Evolutionary conservation across 805 yeast genomes (phyloP), one percentile per base, ranked within the genome.

Genomic region (Lipomyces yamadae): DNA sequence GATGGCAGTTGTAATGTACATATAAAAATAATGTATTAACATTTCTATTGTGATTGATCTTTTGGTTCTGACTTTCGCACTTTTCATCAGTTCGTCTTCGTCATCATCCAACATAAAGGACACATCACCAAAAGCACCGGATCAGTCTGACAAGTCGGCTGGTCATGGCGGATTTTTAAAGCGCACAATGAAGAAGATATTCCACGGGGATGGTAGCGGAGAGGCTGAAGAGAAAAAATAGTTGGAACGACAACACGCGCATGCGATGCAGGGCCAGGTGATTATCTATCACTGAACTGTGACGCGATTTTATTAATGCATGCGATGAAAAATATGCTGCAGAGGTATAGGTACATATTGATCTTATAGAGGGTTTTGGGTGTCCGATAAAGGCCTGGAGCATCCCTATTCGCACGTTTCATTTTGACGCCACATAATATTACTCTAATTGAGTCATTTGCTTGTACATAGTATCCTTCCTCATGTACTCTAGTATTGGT

Each of bases 151-250:
- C 35, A 3, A 48, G 33, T 30, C 32, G 59, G 52, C 45, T 32
- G 56, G 6, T 6, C 18, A 53, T n/a, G 68, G 53, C 32, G 69
- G 69, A 18, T 64, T 67, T 33, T 39, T 67, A 29, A 67, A 67
- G 37, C 60, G 68, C 32, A 56, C 69, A 24, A 32, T 67, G 34
- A 64, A 64, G 37, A 64, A 64, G 33, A 64, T 67, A 4, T 64
- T 67, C 45, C 70, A 64, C 33, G 32, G 6, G 24, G 70, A 66
- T 32, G 64, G 60, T 29, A 39, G 29, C 39, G n/a, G 18, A 18
- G 56, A 10, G 58, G 24, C 48, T 24, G 24, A 6, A 4, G 48
- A 42, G n/a, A 42, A 42, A 24, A 42, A 37, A 42, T 42, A 42
- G 18, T 15, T 42, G n/a, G 24, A n/a, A 15, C 48, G 48, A 42